Percentiles rank a stretch among this genome's conserved stretches.
Evolutionary conservation across 2,329 filamentous ascomycete species (phyloP).

Genomic region (Blumeria graminis): DNA sequence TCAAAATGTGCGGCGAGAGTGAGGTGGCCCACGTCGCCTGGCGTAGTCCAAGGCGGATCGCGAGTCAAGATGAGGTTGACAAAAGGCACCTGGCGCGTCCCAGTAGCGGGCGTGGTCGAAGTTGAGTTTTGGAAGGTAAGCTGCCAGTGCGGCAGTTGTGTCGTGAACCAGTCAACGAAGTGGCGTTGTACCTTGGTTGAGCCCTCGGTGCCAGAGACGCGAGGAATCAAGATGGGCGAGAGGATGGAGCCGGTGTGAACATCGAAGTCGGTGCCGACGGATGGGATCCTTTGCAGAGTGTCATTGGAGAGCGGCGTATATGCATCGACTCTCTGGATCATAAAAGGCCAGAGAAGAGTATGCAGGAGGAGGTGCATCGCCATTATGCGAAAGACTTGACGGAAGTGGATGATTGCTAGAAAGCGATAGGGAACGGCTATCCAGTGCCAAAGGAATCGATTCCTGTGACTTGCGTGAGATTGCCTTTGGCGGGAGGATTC

Average conservation of each 20-base stretch:
- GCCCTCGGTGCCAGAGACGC: slow-evolving; percentile 69
- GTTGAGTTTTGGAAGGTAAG: slow-evolving; percentile 80
- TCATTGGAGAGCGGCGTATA: slow-evolving; percentile 40
- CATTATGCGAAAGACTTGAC: background rate
- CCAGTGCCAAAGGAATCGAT: too few relatives aligned
- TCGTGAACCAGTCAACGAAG: slow-evolving; percentile 60
- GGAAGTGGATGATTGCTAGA: too few relatives aligned
- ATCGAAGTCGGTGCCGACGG: slow-evolving; percentile 53
- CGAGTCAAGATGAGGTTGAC: slow-evolving; percentile 65
- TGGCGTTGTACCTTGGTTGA: slow-evolving; percentile 51
- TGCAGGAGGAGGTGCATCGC: background rate
- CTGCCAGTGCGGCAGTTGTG: slow-evolving; percentile 53
- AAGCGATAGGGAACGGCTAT: too few relatives aligned
- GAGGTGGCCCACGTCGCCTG: slow-evolving; percentile 55
- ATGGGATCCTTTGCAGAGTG: slow-evolving; percentile 46
- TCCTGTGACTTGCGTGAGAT: too few relatives aligned
- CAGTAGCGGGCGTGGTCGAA: slow-evolving; percentile 52
- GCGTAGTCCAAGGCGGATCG: slow-evolving; percentile 59
- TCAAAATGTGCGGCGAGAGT: slow-evolving; percentile 91
- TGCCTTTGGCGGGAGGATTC: too few relatives aligned
- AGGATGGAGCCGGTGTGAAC: slow-evolving; percentile 53
- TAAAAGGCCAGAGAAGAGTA: slow-evolving; percentile 5
- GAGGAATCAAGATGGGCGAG: slow-evolving; percentile 64
- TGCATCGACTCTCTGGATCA: slow-evolving; percentile 7
- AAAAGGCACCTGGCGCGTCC: slow-evolving; percentile 51